Base-by-base conservation (phyloP, 257 asterid species). In the Ajuga chamaepitys region DNA sequence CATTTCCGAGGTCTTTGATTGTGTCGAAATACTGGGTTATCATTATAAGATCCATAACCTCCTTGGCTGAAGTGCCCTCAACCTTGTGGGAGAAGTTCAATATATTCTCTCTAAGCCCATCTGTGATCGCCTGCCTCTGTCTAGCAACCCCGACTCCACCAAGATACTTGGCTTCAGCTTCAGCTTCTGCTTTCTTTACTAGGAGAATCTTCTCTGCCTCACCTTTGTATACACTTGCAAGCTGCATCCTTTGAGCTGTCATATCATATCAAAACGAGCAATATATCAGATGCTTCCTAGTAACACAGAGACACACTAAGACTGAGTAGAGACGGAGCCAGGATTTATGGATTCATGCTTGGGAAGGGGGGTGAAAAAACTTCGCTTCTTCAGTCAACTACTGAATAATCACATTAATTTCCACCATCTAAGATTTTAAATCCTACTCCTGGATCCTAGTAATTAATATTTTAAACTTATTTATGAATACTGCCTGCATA, bases 81-180 rank as follows among this genome's bases (percentile, higher is more conserved):
- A 94, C 79, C 72, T 83, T 94, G 78, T 86, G 84, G 55, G 97
- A 90, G 83, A 93, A 90, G 74, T 90, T 87, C 81, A 93, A 64
- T 46, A 93, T 93, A 78, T 93, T 93, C 82, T 90, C 96, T 32
- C 98, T 70, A 67, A 92, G 80, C 46, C 98, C 98, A 34, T 92
- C 98, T 2, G 98, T 92, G 17, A 92, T 92, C n/a, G 99, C 99
- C 70, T 93, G 99, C 58, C 99, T 84, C 83, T 93, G 99, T 75
- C 90, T 81, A n/a, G 99, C 99, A 30, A 93, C 99, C 52, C 99
- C 99, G 5, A 93, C 95, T 34, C 97, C 99, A 35, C 99, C 99
- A 5, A 93, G 88, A 81, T 93, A 93, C 85, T 93, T 93, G 74
- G 99, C 63, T 74, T 93, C 99, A 14, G 97, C 99, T 3, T 93